These are phyloP conservation scores for Lactarius indigo DNA, from an alignment of 768 basidiomycete species.

Conservation along the genomic window DNA sequence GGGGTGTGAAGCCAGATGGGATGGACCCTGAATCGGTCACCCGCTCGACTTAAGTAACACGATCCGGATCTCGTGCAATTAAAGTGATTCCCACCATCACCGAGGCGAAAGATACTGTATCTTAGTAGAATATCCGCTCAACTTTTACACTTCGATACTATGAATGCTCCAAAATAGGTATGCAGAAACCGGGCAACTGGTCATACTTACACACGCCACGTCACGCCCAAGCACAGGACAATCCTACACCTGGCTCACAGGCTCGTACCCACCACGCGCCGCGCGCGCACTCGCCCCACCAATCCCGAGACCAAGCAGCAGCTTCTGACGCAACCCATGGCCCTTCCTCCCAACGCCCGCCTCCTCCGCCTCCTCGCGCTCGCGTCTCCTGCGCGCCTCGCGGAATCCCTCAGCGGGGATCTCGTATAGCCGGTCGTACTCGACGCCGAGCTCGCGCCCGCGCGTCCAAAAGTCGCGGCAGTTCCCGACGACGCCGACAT, in stretches of 20 bases:
- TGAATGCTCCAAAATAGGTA: not conserved
- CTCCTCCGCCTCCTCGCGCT: slow-evolving; percentile 57
- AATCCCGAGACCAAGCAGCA: slow-evolving; percentile 56
- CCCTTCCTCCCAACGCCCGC: slow-evolving; percentile 37
- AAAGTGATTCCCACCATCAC: not conserved
- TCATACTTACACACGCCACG: not conserved
- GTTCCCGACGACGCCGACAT: slow-evolving; percentile 71
- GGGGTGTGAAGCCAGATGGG: too few relatives aligned
- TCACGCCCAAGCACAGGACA: not conserved
- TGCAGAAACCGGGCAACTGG: not conserved
- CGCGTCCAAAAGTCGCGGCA: slow-evolving; percentile 94
- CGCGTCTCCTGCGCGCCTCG: slow-evolving; percentile 62
- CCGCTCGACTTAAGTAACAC: too few relatives aligned
- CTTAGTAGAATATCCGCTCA: not conserved
- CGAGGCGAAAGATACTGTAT: not conserved
- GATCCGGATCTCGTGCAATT: not conserved
- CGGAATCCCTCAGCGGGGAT: slow-evolving; percentile 82
- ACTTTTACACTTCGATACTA: not conserved
- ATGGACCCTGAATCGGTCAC: too few relatives aligned
- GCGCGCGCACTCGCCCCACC: slow-evolving; percentile 41
- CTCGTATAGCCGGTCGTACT: slow-evolving; percentile 88
- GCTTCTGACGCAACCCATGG: slow-evolving; percentile 40
- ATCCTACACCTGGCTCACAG: slow-evolving; percentile 54
- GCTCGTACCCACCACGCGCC: slow-evolving; percentile 58
- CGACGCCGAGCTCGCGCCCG: slow-evolving; percentile 81